These are phyloP conservation scores for Cicer pinnatifidum DNA, from an alignment of 306 rosid species.

Conservation along the genomic window DNA sequence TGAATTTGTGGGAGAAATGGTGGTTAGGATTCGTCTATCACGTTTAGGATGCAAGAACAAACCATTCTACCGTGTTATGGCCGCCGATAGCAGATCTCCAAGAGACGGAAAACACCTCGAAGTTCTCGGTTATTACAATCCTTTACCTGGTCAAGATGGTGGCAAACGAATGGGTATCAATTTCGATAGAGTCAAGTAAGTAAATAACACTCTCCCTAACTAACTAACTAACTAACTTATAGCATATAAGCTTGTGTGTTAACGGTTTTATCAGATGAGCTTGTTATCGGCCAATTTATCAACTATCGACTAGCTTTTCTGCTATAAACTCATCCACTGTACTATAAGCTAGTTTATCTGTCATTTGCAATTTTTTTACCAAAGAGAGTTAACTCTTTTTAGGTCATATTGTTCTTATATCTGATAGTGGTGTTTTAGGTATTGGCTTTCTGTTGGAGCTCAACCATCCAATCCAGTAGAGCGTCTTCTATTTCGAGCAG, in stretches of 20 bases:
- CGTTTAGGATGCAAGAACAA: conserved; percentile 86
- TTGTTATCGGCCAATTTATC: no score
- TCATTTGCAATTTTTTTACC: no score
- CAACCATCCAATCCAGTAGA: conserved; percentile 92
- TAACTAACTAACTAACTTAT: background rate
- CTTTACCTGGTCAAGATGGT: conserved; percentile 87
- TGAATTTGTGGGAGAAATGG: conserved; percentile 48
- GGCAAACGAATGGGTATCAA: conserved; percentile 92
- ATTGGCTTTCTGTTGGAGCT: conserved; percentile 97
- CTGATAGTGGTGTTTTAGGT: conserved; percentile 50
- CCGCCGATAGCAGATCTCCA: conserved; percentile 90
- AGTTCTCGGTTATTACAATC: conserved; percentile 85
- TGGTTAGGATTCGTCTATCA: conserved; percentile 82
- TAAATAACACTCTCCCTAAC: background rate
- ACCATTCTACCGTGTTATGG: conserved; percentile 90
- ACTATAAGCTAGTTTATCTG: no score
- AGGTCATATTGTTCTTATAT: no score
- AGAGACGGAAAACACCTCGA: conserved; percentile 95
- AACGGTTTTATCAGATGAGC: no score
- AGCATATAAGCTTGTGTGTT: no score
- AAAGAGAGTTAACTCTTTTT: no score
- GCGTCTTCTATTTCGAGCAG: conserved; percentile 82
- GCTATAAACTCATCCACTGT: no score
- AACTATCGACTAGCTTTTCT: no score
- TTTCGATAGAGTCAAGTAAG: conserved; percentile 90